Evolutionary conservation across 768 basidiomycete genomes (phyloP).

Genomic region (Lactifluus pinguis): DNA sequence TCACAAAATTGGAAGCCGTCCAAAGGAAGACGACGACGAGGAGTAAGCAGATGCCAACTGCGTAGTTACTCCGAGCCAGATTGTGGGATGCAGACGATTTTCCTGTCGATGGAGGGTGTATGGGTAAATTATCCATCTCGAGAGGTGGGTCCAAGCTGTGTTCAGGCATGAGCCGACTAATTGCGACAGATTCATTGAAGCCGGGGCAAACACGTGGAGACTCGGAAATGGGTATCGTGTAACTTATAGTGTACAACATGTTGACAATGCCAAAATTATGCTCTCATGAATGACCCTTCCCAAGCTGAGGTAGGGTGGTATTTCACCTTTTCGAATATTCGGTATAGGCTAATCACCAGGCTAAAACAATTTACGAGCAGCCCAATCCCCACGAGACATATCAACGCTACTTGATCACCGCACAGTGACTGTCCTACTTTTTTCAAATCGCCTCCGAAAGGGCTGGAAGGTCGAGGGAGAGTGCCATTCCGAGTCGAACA

Average conservation of each 20-base stretch:
- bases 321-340: slow-evolving; percentile 88
- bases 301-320: slow-evolving; percentile 34
- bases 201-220: not conserved
- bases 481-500: slow-evolving; percentile 73
- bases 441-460: slow-evolving; percentile 34
- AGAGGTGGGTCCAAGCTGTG: not conserved
- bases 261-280: not conserved
- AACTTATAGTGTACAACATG: not conserved
- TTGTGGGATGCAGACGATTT: not conserved
- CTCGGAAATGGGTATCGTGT: not conserved
- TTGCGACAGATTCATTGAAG: not conserved
- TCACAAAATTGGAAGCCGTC: slow-evolving; percentile 84
- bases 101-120: not conserved
- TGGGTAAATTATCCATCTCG: slow-evolving; percentile 16
- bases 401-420: slow-evolving; percentile 65
- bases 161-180: not conserved
- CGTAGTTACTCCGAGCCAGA: slow-evolving; percentile 30
- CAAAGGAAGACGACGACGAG: slow-evolving; percentile 75
- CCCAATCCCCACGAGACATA: slow-evolving; percentile 68
- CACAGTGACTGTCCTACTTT: slow-evolving; percentile 54
- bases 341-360: slow-evolving; percentile 74
- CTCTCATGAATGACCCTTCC: not conserved
- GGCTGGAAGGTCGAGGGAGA: slow-evolving; percentile 39
- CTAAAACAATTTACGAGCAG: slow-evolving; percentile 77
- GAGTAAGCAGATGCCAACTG: slow-evolving; percentile 58